Evolutionary conservation across 192 early-diverging fungal species (phyloP), one percentile per base, ranked within the genome.

Genomic region (Coemansia sp.): DNA sequence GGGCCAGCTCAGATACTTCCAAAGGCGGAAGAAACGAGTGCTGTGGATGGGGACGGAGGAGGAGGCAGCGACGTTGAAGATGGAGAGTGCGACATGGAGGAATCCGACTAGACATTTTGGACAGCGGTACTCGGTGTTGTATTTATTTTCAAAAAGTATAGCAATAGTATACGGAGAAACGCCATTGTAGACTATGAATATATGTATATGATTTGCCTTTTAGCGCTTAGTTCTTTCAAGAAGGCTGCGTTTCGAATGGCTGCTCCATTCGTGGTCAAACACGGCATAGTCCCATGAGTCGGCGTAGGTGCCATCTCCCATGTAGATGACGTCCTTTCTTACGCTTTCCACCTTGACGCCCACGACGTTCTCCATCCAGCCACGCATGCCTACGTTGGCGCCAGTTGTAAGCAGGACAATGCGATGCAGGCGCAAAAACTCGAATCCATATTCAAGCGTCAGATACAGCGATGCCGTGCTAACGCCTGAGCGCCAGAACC

Each of bases 61-160:
- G 52, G 18, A 18, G 55, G 56, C n/a, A 57, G 46, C 32, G 67
- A 73, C 4, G 24, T 71, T 2, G 76, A 79, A 52, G 76, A 79
- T 18, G 76, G 76, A 30, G 76, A 79, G n/a, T 73, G 71, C 48
- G 71, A 79, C 18, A 79, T 79, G 76, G 67, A 68, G 28, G 60
- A 67, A 14, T 73, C 71, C 11, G 71, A 78, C 27, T 78, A 64
- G 49, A 42, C 10, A 50, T 47, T 27, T 5, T 42, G 34, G 34
- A 35, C n/a, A n/a, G n/a, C n/a, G n/a, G n/a, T n/a, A n/a, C n/a
- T n/a, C n/a, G n/a, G n/a, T n/a, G n/a, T n/a, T n/a, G n/a, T n/a
- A n/a, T n/a, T n/a, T n/a, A n/a, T n/a, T n/a, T n/a, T n/a, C n/a
- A n/a, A n/a, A n/a, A n/a, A n/a, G n/a, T n/a, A n/a, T n/a, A n/a